Percentiles rank a stretch among this genome's conserved stretches.
phyloP scores from a whole-genome alignment of 2,329 filamentous ascomycete genomes.

The Penicillium occitanis region DNA sequence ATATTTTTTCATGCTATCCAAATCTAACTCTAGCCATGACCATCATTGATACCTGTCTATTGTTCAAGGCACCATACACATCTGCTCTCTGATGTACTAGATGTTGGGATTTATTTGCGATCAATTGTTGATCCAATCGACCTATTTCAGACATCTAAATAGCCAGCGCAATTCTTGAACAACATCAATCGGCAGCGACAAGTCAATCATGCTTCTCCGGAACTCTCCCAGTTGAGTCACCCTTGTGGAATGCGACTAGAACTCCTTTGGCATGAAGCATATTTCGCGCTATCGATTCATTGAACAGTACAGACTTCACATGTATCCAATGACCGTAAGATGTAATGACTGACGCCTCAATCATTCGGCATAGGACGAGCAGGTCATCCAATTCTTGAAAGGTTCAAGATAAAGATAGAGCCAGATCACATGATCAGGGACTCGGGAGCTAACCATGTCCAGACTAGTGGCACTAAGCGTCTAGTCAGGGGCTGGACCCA shows the following conservation, averaged over 20 bases:
- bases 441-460: background rate
- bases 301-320: background rate
- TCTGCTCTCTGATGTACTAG: background rate
- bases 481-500: slow-evolving; percentile 18
- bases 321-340: background rate
- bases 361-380: background rate
- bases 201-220: background rate
- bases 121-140: background rate
- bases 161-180: background rate
- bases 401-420: background rate
- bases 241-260: background rate
- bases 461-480: background rate
- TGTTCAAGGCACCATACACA: background rate
- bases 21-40: background rate
- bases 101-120: background rate
- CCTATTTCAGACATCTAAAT: background rate
- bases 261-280: background rate
- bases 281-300: background rate
- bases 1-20: background rate
- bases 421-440: background rate
- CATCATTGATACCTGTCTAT: background rate
- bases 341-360: background rate
- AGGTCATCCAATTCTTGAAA: background rate
- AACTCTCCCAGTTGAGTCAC: background rate
- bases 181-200: background rate